A percentile compares a stretch with the other conserved stretches of the same genome.
Evolutionary conservation across 139 green algal genomes (phyloP).

Genomic region (Axilococcus clingmanii): DNA sequence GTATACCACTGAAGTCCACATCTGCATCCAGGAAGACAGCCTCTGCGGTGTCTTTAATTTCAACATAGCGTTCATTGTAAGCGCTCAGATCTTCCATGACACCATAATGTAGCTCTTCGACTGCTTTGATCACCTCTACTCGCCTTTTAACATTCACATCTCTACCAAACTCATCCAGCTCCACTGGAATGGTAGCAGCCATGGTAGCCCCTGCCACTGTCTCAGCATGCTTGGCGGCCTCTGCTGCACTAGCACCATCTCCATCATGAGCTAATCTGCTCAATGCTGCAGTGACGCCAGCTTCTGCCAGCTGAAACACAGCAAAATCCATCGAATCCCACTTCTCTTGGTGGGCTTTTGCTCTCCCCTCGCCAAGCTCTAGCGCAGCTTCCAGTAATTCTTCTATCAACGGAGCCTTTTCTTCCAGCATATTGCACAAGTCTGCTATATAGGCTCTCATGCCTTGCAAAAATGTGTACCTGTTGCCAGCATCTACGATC

Average conservation of each 20-base stretch:
- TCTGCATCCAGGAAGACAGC: constrained; percentile 73
- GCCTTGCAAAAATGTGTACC: constrained; percentile 62
- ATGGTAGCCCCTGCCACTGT: constrained; percentile 4
- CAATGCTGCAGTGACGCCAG: constrained; percentile 51
- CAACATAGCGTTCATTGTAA: neutral
- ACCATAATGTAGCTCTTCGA: constrained; percentile 6
- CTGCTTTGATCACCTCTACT: constrained; percentile 24
- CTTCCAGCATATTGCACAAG: constrained; percentile 72
- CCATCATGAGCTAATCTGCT: constrained; percentile 40
- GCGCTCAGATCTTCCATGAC: constrained; percentile 51
- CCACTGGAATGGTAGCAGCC: constrained; percentile 12
- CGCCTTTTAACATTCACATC: constrained; percentile 54
- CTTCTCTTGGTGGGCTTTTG: constrained; percentile 6
- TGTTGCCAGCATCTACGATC: constrained; percentile 17
- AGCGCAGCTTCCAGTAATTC: constrained; percentile 72
- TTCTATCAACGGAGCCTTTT: constrained; percentile 76
- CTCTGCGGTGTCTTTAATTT: constrained; percentile 12
- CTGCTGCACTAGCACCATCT: constrained; percentile 18
- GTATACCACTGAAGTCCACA: constrained; percentile 63
- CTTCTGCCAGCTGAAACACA: constrained; percentile 43
- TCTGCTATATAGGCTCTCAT: constrained; percentile 68
- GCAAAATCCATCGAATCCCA: constrained; percentile 21
- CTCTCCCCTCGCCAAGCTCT: constrained; percentile 31
- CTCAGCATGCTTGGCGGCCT: constrained; percentile 21
- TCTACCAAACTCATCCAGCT: constrained; percentile 86